Evolutionary conservation across 495 filamentous ascomycete genomes (phyloP), one percentile per base, ranked within the genome.

Genomic region (Podospora pseudoanserina): DNA sequence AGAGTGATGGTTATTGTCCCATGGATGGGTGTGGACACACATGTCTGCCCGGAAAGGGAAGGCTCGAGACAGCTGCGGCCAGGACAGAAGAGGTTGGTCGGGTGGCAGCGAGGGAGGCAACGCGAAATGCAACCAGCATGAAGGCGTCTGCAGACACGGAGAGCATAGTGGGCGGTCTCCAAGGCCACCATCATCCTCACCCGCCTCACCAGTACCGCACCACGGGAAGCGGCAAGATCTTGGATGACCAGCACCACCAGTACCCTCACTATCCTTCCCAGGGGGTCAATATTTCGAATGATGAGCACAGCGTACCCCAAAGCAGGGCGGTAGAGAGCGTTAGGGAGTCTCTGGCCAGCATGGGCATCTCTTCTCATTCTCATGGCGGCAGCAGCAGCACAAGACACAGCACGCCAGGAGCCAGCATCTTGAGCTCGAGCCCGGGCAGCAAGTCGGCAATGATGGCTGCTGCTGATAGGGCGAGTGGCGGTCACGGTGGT

Each of bases 21-120:
- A 85, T 90, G 26, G 84, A 89, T 56, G 90, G 90, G 7, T 93
- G 91, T 73, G 82, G 88, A 30, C 90, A 92, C 70, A 88, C 89
- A 64, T 93, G 91, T 69, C 82, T 90, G 5, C 88, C 90, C 2
- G 82, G 82, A 4, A 84, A 86, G 75, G 82, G 88, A 4, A 82
- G 86, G 3, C 82, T 86, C 6, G 79, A 84, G 65, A 76, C 66
- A n/a, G 75, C 59, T 4, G 72, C 75, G 5, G 74, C 73, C 0
- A 73, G 80, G n/a, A 75, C 71, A 0, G 81, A 82, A 23, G 81
- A 84, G 62, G 70, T 84, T 5, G 79, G 77, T 4, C 76, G 76
- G 0, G 77, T 72, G 1, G 77, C 73, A 1, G 79, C 82, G 18
- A 78, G 76, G 54, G 81, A 83, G 67, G 80, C 78, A 15, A 75